Evolutionary conservation across 1,284 basidiomycete genomes (phyloP), one percentile per base, ranked within the genome.

Genomic region (Stygiomarasmius scandens): DNA sequence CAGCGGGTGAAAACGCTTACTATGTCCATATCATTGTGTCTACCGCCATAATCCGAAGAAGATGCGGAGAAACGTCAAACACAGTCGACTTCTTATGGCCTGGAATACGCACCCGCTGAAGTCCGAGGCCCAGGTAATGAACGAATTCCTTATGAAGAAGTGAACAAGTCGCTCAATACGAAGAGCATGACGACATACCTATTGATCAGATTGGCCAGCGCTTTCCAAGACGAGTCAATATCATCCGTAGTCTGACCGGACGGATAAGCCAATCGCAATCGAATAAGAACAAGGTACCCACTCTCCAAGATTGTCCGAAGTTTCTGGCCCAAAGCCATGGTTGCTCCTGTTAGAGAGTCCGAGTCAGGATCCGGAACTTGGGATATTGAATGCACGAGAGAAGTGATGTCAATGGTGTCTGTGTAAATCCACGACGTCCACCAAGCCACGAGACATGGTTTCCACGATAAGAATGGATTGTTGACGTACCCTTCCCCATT

Each of bases 281-380:
- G 12, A 6, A 46, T 27, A 36, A 19, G 36, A 46, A 29, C 29
- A 29, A 38, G n/a, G 16, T 24, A 72, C 80, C 41, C 60, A 84
- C 83, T 64, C 84, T 75, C 84, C 84, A 86, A 57, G 77, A 81
- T 63, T 86, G 83, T 0, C 84, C 84, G 23, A 70, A 65, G 55
- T 69, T 74, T 1, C 77, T 57, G 16, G 49, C 84, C 84, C 84
- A 86, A 12, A 80, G 56, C 84, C 83, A 86, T 2, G 81, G 81
- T 71, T 84, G 79, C 64, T 79, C 72, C 84, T 86, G 58, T 34
- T 19, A 51, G 51, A 58, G 38, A 29, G 10, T 38, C 14, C 52
- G 45, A 59, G 48, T 52, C 10, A 43, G 23, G 10, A 12, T 32
- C 29, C 29, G 29, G 29, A 32, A 32, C 29, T 32, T 12, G 12